Conservation (phyloP, 2,329 filamentous ascomycete genomes). For the Thelonectria olida region DNA sequence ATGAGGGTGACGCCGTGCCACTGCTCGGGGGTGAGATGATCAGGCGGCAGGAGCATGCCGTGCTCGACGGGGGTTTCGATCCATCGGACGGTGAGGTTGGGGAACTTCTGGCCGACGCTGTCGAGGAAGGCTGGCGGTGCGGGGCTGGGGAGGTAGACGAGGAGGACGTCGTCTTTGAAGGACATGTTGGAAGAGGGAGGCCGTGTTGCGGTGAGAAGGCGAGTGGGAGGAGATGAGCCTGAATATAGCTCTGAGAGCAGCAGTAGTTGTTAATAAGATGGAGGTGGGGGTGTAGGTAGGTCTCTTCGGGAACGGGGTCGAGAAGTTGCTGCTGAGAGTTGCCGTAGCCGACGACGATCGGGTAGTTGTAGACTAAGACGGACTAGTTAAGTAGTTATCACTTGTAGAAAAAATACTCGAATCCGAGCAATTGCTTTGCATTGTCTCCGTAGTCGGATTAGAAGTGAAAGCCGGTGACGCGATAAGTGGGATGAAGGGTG, state of each 20-base stretch:
- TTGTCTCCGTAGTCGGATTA: background rate
- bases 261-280: too few relatives aligned
- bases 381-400: too few relatives aligned
- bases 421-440: too few relatives aligned
- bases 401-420: too few relatives aligned
- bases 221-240: too few relatives aligned
- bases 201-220: too few relatives aligned
- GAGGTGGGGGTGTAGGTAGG: too few relatives aligned
- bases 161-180: constrained; percentile 50
- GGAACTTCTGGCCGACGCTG: constrained; percentile 44
- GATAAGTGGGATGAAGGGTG: background rate
- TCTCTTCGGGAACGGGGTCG: too few relatives aligned
- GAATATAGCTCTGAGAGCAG: too few relatives aligned
- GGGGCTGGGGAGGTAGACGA: constrained; percentile 47
- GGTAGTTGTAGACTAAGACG: too few relatives aligned
- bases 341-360: too few relatives aligned
- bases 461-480: background rate
- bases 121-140: constrained; percentile 48
- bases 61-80: constrained; percentile 31
- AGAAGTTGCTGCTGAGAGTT: too few relatives aligned
- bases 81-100: constrained; percentile 51
- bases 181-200: constrained; percentile 8
- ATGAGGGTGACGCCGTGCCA: constrained; percentile 55
- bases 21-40: constrained; percentile 41
- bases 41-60: constrained; percentile 26